phyloP scores from a whole-genome alignment of 148 eudicot genomes.

The Vaccinium macrocarpon region DNA sequence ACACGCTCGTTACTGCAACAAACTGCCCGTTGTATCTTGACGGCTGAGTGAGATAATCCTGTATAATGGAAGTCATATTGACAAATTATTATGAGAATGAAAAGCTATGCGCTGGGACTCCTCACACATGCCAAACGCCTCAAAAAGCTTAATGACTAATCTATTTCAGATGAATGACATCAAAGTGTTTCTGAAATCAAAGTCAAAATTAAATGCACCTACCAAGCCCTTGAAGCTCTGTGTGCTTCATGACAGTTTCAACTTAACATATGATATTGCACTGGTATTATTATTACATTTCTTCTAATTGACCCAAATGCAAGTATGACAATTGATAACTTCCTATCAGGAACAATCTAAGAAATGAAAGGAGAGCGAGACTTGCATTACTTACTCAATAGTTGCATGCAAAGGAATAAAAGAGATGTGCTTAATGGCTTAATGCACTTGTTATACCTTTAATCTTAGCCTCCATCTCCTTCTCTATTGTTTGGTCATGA shows the following conservation, averaged over 20 bases:
- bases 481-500: slow-evolving; percentile 54
- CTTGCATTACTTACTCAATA: background rate
- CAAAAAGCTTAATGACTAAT: background rate
- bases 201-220: background rate
- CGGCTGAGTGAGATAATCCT: slow-evolving; percentile 26
- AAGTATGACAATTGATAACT: background rate
- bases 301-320: background rate
- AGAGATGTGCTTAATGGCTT: background rate
- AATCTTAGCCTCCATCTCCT: slow-evolving; percentile 56
- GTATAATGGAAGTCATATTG: slow-evolving; percentile 1
- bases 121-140: background rate
- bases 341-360: background rate
- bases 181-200: background rate
- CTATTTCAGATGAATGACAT: too few species aligned
- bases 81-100: slow-evolving; percentile 7
- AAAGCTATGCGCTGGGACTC: background rate
- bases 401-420: slow-evolving; percentile 1
- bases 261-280: background rate
- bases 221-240: background rate
- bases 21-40: slow-evolving; percentile 11
- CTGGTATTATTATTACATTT: background rate
- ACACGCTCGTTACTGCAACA: slow-evolving; percentile 24
- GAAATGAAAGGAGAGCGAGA: background rate
- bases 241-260: background rate
- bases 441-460: slow-evolving; percentile 35